Percentiles rank a stretch among this genome's conserved stretches.
Evolutionary conservation across 2,329 filamentous ascomycete species (phyloP).

Genomic region (Diaporthe citriasiana): DNA sequence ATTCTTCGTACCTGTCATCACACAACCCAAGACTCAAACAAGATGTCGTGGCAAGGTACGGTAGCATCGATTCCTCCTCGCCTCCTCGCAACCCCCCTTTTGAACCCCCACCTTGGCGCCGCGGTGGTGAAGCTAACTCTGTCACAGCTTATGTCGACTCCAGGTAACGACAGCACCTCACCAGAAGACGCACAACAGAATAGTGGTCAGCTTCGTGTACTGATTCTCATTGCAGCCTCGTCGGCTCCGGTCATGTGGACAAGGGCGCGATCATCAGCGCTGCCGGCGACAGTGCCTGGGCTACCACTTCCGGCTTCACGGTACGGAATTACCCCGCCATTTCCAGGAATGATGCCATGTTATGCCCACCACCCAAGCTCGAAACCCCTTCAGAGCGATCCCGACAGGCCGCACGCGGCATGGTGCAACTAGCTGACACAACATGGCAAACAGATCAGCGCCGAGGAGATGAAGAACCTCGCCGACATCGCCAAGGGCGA

Average conservation of each 20-base stretch:
- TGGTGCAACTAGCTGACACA: slow-evolving; percentile 32
- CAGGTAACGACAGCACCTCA: slow-evolving; percentile 56
- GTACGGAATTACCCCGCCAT: slow-evolving; percentile 62
- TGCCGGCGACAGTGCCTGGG: slow-evolving; percentile 87
- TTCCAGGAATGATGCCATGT: background rate
- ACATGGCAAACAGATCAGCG: slow-evolving; percentile 60
- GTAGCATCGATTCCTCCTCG: slow-evolving; percentile 35
- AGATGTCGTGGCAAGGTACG: slow-evolving; percentile 83
- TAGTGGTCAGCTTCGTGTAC: slow-evolving; percentile 27
- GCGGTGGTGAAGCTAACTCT: slow-evolving; percentile 49
- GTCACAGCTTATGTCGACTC: slow-evolving; percentile 64
- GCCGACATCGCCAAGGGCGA: slow-evolving; percentile 64
- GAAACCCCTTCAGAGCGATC: background rate
- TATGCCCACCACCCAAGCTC: background rate
- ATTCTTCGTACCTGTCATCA: slow-evolving; percentile 40
- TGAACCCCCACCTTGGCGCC: slow-evolving; percentile 46
- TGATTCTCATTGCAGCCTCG: slow-evolving; percentile 70
- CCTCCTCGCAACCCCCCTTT: slow-evolving; percentile 44
- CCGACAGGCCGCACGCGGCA: slow-evolving; percentile 47
- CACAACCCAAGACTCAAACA: slow-evolving; percentile 48
- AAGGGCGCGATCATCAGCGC: slow-evolving; percentile 87
- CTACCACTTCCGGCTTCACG: slow-evolving; percentile 76
- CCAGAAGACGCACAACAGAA: background rate
- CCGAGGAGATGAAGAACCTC: slow-evolving; percentile 72
- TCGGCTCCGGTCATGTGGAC: slow-evolving; percentile 84